phyloP scores from a whole-genome alignment of 306 rosid genomes.

The Lathyrus oleraceus region DNA sequence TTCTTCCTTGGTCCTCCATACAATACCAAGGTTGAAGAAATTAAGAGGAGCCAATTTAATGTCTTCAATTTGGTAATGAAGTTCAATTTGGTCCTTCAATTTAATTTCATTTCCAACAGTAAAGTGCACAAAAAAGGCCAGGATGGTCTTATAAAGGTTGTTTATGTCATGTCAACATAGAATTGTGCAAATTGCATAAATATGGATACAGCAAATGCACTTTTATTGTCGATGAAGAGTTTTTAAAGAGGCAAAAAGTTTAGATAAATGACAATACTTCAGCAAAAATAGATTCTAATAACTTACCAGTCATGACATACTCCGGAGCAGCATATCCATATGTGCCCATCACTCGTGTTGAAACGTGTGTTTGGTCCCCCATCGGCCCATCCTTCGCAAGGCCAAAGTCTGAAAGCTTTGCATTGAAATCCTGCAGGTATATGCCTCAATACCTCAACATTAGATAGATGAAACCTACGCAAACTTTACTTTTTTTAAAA shows the following conservation, averaged over 20 bases:
- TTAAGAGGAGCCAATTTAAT: conserved; percentile 16
- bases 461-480: conserved; percentile 32
- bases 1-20: conserved; percentile 6
- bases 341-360: conserved; percentile 96
- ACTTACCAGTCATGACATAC: conserved; percentile 97
- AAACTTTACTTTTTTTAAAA: conserved; percentile 23
- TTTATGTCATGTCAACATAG: conserved; percentile 29
- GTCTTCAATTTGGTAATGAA: conserved; percentile 7
- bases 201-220: neutral
- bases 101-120: conserved; percentile 30
- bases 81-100: no score
- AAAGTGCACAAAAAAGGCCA: conserved; percentile 16
- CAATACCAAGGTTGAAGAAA: conserved; percentile 6
- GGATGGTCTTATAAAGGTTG: conserved; percentile 9
- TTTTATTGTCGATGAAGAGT: neutral
- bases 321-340: no score
- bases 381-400: conserved; percentile 98
- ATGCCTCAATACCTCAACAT: conserved; percentile 27
- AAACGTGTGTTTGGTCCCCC: conserved; percentile 98
- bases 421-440: conserved; percentile 74
- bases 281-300: conserved; percentile 7
- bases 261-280: conserved; percentile 2
- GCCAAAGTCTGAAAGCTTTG: conserved; percentile 92
- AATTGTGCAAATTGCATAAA: conserved; percentile 6
- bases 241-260: conserved; percentile 1